Evolutionary conservation across 2,329 filamentous ascomycete genomes (phyloP).

Genomic region (Aspergillus terreus): DNA sequence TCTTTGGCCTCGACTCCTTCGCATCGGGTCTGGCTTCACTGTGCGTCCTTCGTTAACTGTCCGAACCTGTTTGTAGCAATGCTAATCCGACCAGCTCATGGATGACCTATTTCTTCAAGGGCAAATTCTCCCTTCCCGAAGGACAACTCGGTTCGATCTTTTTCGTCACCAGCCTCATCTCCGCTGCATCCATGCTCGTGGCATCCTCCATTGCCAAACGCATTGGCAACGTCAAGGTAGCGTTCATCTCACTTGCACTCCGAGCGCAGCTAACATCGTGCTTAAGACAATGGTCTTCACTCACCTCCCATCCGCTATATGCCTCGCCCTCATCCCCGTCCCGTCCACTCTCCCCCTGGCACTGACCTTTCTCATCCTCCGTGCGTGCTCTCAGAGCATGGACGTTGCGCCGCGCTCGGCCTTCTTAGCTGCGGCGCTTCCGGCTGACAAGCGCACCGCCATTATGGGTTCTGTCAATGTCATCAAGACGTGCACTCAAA

Average conservation of each 20-base stretch:
- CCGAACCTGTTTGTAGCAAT: slow-evolving; percentile 8
- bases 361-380: slow-evolving; percentile 58
- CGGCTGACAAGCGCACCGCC: slow-evolving; percentile 64
- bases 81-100: slow-evolving; percentile 29
- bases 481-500: slow-evolving; percentile 63
- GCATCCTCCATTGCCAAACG: slow-evolving; percentile 64
- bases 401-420: slow-evolving; percentile 67
- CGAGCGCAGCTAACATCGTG: not conserved
- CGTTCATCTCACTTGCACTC: not conserved
- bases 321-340: slow-evolving; percentile 60
- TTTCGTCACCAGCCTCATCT: slow-evolving; percentile 45
- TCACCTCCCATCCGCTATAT: slow-evolving; percentile 65
- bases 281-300: slow-evolving; percentile 69
- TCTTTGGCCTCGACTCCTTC: slow-evolving; percentile 67
- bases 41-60: slow-evolving; percentile 37
- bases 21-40: slow-evolving; percentile 66
- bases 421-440: slow-evolving; percentile 64
- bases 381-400: slow-evolving; percentile 64
- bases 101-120: slow-evolving; percentile 56
- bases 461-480: slow-evolving; percentile 69
- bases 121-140: slow-evolving; percentile 53
- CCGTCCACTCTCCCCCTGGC: slow-evolving; percentile 53
- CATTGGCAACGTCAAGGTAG: slow-evolving; percentile 49
- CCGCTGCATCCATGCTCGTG: slow-evolving; percentile 43
- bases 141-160: slow-evolving; percentile 53